Base-by-base conservation (phyloP, 768 basidiomycete species). In the Lepiota venenata region DNA sequence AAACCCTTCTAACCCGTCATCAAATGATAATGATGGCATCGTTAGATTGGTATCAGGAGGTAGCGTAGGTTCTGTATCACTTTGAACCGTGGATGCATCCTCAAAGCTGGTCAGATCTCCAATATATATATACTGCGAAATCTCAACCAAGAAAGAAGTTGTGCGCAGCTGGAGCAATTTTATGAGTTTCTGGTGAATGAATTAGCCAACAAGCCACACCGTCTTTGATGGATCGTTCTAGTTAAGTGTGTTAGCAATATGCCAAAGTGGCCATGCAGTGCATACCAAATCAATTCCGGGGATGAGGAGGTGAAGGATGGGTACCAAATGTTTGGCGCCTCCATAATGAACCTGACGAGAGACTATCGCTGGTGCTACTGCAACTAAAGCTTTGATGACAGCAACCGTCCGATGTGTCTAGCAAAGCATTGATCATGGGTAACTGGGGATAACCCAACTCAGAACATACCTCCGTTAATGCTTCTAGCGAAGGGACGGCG, bases 211-310 rank as follows among this genome's bases (percentile, higher is more conserved):
- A 41, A 51, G 44, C 73, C 10, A 60, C 71, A 87, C 87, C 58
- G 88, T 91, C 71, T 91, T 91, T 0, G 80, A 72, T 3, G 88
- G 88, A 63, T 91, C 88, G 61, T 91, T 90, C 87, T 89, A 35
- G 22, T 20, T 42, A 46, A 50, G 18, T 45, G 32, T 46, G 47
- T 61, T 21, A 61, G 52, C 20, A 38, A 12, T 14, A 29, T 27
- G 38, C n/a, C n/a, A 42, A 42, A 22, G 16, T 14, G n/a, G 16
- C 41, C 22, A 52, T 15, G 15, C 20, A 16, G 8, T 15, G 70
- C 83, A 52, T 66, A 88, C 87, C 58, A 94, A 74, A 71, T 95
- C 93, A 59, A 95, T 91, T 4, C 91, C 92, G 6, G 92, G 91
- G 47, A 93, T 79, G 18, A 92, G 76, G 16, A 94, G 75, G 51